Base-by-base conservation (phyloP, 2,329 filamentous ascomycete genomes). In the Penicillium psychrosexuale region DNA sequence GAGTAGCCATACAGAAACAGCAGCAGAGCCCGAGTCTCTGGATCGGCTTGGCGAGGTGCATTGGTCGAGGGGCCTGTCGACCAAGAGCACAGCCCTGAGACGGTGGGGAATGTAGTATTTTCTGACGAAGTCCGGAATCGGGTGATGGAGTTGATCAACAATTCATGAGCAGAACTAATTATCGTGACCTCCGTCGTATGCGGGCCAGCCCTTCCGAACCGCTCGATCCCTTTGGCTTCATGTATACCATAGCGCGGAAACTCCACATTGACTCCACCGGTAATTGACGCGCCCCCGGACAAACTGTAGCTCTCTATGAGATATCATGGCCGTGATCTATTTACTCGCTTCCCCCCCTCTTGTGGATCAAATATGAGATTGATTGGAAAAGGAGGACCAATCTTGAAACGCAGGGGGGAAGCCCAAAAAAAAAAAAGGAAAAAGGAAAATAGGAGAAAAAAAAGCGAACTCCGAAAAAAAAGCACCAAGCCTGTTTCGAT, bases 21-120 rank as follows among this genome's bases (percentile, higher is more conserved):
- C 33, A 57, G 63, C 59, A 38, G 55, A 63, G 66, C 69, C 71
- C 69, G 66, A 65, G 61, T 62, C 53, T 67, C 52, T 71, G 71
- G 71, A 61, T 66, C 61, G 60, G 61, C 65, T 69, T 70, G 67
- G 67, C 66, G 61, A 69, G 59, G 49, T 58, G 65, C 69, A 68
- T 69, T 70, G 66, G 65, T 67, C 60, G 56, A 54, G 62, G 62
- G 57, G 57, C 45, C 49, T 61, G 54, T 60, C 53, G 42, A 46
- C 51, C 64, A 64, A 58, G 63, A 63, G 63, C 67, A 68, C 65
- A 66, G 67, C 63, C 65, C 50, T 49, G 47, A 52, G 36, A 50
- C 46, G 38, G 31, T 46, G 43, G 30, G 31, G 19, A 47, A 24
- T 28, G 15, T 17, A 31, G 15, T 17, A 31, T 22, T 43, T 43